These are phyloP conservation scores for Barnettozyma pratensis DNA, from an alignment of 805 yeast genomes.

Conservation along the genomic window DNA sequence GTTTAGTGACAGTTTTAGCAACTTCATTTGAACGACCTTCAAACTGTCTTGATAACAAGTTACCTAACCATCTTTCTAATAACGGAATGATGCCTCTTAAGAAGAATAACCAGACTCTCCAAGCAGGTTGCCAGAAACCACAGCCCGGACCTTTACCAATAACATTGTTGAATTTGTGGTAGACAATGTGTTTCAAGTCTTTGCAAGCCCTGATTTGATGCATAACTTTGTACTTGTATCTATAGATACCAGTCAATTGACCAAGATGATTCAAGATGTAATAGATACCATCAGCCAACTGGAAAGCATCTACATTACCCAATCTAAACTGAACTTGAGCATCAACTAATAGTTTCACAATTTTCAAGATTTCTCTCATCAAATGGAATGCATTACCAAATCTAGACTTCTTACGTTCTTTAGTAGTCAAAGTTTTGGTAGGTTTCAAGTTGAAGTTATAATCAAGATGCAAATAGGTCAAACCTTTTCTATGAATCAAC, in stretches of 20 bases:
- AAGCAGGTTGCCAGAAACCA: constrained; percentile 99
- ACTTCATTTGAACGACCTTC: constrained; percentile 94
- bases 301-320: constrained; percentile 89
- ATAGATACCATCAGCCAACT: constrained; percentile 90
- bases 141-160: constrained; percentile 98
- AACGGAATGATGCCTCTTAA: constrained; percentile 89
- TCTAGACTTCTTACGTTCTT: constrained; percentile 91
- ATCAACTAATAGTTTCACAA: constrained; percentile 84
- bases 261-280: constrained; percentile 92
- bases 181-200: constrained; percentile 89
- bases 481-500: constrained; percentile 82
- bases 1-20: constrained; percentile 92
- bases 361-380: constrained; percentile 80
- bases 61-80: constrained; percentile 92
- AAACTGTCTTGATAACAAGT: constrained; percentile 84
- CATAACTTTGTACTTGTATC: constrained; percentile 97
- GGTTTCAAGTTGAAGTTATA: constrained; percentile 95
- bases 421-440: constrained; percentile 91
- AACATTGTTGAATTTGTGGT: constrained; percentile 73
- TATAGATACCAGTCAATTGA: constrained; percentile 91
- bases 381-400: constrained; percentile 96
- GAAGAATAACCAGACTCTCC: constrained; percentile 95
- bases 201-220: constrained; percentile 96
- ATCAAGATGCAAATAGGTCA: constrained; percentile 89
- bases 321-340: constrained; percentile 87